A percentile compares a stretch with the other conserved stretches of the same genome.
Evolutionary conservation across 768 basidiomycete genomes (phyloP).

Genomic region (Filobasidium wieringae): DNA sequence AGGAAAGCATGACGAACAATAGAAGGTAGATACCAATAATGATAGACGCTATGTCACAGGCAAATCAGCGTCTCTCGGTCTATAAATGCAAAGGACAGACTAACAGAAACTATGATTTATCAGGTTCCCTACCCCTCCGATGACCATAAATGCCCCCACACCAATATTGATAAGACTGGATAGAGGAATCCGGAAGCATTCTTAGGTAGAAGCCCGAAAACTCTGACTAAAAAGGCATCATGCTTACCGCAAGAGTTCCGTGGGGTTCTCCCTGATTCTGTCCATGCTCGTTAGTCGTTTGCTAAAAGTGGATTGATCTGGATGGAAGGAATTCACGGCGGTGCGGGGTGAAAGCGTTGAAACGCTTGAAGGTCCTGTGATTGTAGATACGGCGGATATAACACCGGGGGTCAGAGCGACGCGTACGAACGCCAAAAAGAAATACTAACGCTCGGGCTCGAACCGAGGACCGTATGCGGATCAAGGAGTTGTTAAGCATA

Average conservation of each 20-base stretch:
- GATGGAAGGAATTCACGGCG: too few species aligned
- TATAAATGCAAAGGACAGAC: background rate
- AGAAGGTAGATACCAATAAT: conserved; percentile 38
- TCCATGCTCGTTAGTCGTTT: conserved; percentile 20
- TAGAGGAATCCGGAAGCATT: background rate
- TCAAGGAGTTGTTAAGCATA: too few species aligned
- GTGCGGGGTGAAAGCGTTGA: too few species aligned
- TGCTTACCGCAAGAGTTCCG: conserved; percentile 31
- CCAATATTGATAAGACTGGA: conserved; percentile 32
- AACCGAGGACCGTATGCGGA: too few species aligned
- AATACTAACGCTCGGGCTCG: too few species aligned
- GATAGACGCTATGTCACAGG: conserved; percentile 21
- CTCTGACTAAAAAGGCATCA: background rate
- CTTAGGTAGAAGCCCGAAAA: background rate
- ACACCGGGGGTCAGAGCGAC: too few species aligned
- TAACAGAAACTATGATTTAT: conserved; percentile 34
- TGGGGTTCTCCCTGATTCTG: conserved; percentile 29
- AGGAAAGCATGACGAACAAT: conserved; percentile 21
- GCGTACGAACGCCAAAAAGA: too few species aligned
- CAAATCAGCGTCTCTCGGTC: background rate
- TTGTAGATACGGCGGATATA: too few species aligned
- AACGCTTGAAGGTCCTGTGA: too few species aligned
- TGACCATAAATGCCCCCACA: conserved; percentile 32
- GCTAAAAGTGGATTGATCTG: background rate
- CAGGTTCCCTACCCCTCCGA: conserved; percentile 33